These are phyloP conservation scores for Suillus bovinus DNA, from an alignment of 768 basidiomycete genomes.

Conservation along the genomic window DNA sequence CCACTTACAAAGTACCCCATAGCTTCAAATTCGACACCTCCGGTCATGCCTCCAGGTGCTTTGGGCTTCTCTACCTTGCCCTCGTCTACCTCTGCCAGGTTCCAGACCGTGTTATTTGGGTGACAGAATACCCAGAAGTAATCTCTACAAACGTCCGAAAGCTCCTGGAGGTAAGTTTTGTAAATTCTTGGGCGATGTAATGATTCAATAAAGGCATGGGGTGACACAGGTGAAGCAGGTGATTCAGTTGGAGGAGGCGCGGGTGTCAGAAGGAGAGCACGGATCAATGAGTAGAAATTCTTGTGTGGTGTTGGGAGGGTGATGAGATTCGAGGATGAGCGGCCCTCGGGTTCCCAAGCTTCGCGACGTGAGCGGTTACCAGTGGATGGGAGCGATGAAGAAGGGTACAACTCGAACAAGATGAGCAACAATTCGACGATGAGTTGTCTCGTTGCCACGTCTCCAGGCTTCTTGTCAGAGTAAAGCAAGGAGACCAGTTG, in stretches of 20 bases:
- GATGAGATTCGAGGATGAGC: slow-evolving; percentile 50
- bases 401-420: slow-evolving; percentile 87
- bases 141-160: slow-evolving; percentile 90
- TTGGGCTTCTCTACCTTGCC: slow-evolving; percentile 83
- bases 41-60: slow-evolving; percentile 97
- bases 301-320: slow-evolving; percentile 74
- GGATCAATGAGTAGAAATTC: slow-evolving; percentile 71
- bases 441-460: slow-evolving; percentile 84
- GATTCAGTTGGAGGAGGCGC: slow-evolving; percentile 66
- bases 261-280: slow-evolving; percentile 71
- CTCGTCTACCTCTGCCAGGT: slow-evolving; percentile 80
- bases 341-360: slow-evolving; percentile 56
- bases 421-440: slow-evolving; percentile 87
- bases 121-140: slow-evolving; percentile 99
- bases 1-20: slow-evolving; percentile 90
- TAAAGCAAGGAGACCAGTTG: slow-evolving; percentile 85
- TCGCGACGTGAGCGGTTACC: slow-evolving; percentile 43
- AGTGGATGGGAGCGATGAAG: slow-evolving; percentile 60
- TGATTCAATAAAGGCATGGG: slow-evolving; percentile 81
- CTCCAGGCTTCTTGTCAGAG: slow-evolving; percentile 98
- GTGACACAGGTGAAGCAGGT: slow-evolving; percentile 58
- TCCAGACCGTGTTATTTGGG: slow-evolving; percentile 90
- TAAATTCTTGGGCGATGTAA: slow-evolving; percentile 71
- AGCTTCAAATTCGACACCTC: slow-evolving; percentile 97
- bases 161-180: slow-evolving; percentile 79